Conservation (phyloP, 2,329 filamentous ascomycete species). For the Mycosphaerelloides madeirae region DNA sequence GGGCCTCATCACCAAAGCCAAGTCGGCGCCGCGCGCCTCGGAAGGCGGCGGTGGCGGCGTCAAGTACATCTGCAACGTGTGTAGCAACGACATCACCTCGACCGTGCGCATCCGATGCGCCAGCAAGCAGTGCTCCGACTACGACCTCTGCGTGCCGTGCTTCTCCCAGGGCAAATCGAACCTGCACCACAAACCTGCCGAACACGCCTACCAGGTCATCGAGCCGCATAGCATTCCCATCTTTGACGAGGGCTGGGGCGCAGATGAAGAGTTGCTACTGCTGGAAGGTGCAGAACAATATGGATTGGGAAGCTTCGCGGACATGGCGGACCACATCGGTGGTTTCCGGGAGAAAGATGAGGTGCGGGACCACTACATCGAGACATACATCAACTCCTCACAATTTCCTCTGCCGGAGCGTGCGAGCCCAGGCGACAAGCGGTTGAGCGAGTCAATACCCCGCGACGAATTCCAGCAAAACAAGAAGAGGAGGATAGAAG, state of each 20-base stretch:
- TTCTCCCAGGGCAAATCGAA: conserved; percentile 78
- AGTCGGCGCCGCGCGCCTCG: conserved; percentile 26
- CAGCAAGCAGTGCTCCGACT: conserved; percentile 77
- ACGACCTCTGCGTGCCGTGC: conserved; percentile 93
- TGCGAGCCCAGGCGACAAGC: conserved; percentile 76
- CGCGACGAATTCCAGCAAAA: conserved; percentile 88
- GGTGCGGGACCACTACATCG: conserved; percentile 87
- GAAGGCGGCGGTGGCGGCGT: conserved; percentile 39
- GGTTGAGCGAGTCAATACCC: conserved; percentile 72
- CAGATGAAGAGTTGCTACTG: conserved; percentile 90
- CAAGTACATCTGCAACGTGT: conserved; percentile 97
- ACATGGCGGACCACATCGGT: conserved; percentile 96
- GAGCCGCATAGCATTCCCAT: conserved; percentile 98
- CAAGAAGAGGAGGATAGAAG: conserved; percentile 90
- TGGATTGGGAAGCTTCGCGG: conserved; percentile 92
- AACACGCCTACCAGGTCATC: conserved; percentile 87
- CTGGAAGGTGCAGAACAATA: conserved; percentile 95
- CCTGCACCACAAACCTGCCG: conserved; percentile 78
- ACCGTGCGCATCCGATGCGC: conserved; percentile 96
- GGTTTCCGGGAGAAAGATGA: conserved; percentile 93
- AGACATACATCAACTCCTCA: conserved; percentile 77
- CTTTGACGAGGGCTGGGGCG: conserved; percentile 90
- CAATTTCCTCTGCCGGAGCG: conserved; percentile 82
- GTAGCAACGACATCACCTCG: conserved; percentile 92
- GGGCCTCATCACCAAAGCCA: conserved; percentile 34